Evolutionary conservation across 768 basidiomycete genomes (phyloP).

Genomic region (Rubroboletus pulcherrimus): DNA sequence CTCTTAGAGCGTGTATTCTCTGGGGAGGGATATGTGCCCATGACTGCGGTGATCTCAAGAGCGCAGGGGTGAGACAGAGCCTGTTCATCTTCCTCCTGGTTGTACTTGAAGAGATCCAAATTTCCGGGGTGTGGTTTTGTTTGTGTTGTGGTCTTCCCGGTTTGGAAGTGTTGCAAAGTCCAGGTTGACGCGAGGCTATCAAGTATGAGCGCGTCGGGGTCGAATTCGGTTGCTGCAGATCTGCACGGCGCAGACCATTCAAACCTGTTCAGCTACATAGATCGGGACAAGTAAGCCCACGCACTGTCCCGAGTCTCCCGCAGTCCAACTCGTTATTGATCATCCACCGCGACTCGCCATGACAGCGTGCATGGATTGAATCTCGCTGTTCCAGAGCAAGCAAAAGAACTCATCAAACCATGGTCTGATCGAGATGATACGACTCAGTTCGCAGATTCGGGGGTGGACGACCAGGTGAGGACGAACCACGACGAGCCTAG

Average conservation of each 20-base stretch:
- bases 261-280: conserved; percentile 58
- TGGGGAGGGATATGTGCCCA: background rate
- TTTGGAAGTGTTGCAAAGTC: conserved; percentile 10
- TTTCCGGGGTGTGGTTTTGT: conserved; percentile 18
- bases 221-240: conserved; percentile 44
- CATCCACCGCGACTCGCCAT: background rate
- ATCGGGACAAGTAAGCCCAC: conserved; percentile 57
- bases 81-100: conserved; percentile 23
- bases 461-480: conserved; percentile 80
- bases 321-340: background rate
- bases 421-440: conserved; percentile 78
- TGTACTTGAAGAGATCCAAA: conserved; percentile 1
- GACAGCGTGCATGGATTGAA: conserved; percentile 77
- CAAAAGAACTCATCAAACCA: conserved; percentile 71
- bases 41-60: conserved; percentile 11
- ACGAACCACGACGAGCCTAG: background rate
- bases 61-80: conserved; percentile 13
- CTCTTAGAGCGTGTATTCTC: conserved; percentile 2
- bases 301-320: background rate
- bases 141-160: conserved; percentile 9
- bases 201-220: conserved; percentile 11
- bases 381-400: conserved; percentile 75
- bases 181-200: background rate
- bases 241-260: conserved; percentile 46
- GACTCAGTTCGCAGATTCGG: conserved; percentile 63